Evolutionary conservation across 2,329 filamentous ascomycete genomes (phyloP).

Genomic region (Kalmusia sp.): DNA sequence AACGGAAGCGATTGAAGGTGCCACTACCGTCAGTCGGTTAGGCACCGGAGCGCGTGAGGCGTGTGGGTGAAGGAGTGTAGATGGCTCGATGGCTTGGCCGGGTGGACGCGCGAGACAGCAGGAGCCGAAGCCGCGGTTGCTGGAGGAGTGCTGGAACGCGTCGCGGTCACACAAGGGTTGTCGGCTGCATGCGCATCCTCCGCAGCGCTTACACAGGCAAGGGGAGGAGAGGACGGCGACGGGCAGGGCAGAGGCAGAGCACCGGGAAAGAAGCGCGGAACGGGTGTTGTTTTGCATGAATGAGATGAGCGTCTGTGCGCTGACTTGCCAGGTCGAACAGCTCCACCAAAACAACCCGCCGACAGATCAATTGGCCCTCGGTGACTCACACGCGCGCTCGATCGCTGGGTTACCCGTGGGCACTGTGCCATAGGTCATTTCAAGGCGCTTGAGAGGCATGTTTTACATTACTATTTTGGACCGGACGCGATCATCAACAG

Average conservation of each 20-base stretch:
- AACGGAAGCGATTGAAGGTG: slow-evolving; percentile 21
- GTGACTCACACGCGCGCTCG: slow-evolving; percentile 13
- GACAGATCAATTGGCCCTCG: slow-evolving; percentile 23
- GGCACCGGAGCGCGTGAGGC: slow-evolving; percentile 22
- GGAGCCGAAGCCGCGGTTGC: slow-evolving; percentile 27
- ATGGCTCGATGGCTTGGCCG: slow-evolving; percentile 20
- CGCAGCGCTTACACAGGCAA: slow-evolving; percentile 38
- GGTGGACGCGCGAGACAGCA: slow-evolving; percentile 30
- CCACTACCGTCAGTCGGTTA: slow-evolving; percentile 26
- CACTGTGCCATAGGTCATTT: slow-evolving; percentile 3
- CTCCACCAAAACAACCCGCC: slow-evolving; percentile 24
- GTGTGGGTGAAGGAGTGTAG: slow-evolving; percentile 14
- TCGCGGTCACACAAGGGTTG: slow-evolving; percentile 33
- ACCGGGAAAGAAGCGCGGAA: slow-evolving; percentile 24
- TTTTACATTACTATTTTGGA: slow-evolving; percentile 15
- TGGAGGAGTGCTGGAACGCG: slow-evolving; percentile 31
- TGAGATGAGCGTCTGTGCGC: slow-evolving; percentile 23
- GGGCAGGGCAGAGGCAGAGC: slow-evolving; percentile 25
- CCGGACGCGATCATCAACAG: slow-evolving; percentile 1
- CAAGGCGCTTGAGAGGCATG: slow-evolving; percentile 13
- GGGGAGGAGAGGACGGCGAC: slow-evolving; percentile 34
- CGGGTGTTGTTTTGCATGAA: slow-evolving; percentile 37
- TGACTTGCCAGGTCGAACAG: slow-evolving; percentile 1
- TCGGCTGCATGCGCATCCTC: slow-evolving; percentile 35
- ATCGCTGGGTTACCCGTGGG: slow-evolving; percentile 20